Base-by-base conservation (phyloP, 176 grass and related monocot genomes). In the Oryza rufipogon region DNA sequence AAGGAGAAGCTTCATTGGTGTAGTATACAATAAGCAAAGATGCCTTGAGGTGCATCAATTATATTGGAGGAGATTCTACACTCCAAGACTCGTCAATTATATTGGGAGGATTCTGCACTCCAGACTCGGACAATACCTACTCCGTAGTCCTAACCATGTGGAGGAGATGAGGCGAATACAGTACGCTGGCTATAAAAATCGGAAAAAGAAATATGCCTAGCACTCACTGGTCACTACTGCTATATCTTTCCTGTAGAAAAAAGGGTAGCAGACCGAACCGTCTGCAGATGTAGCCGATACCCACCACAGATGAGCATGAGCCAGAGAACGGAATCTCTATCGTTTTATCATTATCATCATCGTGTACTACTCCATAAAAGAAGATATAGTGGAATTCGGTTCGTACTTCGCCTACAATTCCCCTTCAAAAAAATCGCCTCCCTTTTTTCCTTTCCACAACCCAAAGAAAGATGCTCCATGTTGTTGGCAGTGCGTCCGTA, bases 51-150 rank as follows among this genome's bases (percentile, higher is more conserved):
- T 28, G 20, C 64, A 60, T 22, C 71, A 47, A 23, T 44, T 25
- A 20, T 80, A 20, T 20, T 14, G 64, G 44, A 12, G 12, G 47
- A 36, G 12, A 48, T 48, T 11, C 46, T 47, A 41, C 39, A 41
- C 39, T 47, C 11, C 11, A 32, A 47, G 11, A 47, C 11, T 10
- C 46, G 11, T 47, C 46, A 11, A 47, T 47, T 47, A 48, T 48
- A 56, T 56, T 56, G 52, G 52, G 52, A 13, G 42, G 85, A 76
- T 82, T 51, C 51, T 20, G 6, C 74, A 68, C 70, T 58, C 22
- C 33, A 66, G 2, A 74, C 15, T 20, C 39, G 61, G 58, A 32
- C 30, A 44, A 60, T 73, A 41, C 14, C 70, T 68, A 60, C 45
- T 44, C 61, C 61, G 65, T 23, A 60, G 34, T 44, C 61, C 61